Evolutionary conservation across 1,284 basidiomycete genomes (phyloP).

Genomic region (Ustilago vetiveriae): DNA sequence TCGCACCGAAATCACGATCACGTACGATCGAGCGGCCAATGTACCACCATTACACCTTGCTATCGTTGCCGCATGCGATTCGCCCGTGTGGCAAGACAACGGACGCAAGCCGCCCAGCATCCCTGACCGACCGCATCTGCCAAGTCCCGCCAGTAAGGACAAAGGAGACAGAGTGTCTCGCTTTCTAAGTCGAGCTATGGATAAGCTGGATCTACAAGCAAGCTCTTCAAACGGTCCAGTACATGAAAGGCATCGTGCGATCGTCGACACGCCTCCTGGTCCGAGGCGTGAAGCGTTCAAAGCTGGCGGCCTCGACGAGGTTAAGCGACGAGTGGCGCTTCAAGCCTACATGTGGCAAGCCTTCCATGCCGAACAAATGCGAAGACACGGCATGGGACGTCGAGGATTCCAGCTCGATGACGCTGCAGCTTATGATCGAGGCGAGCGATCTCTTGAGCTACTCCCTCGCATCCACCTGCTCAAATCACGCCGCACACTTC

Average conservation of each 20-base stretch:
- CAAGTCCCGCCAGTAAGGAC: background rate
- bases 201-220: constrained; percentile 13
- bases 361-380: constrained; percentile 56
- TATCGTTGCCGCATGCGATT: constrained; percentile 36
- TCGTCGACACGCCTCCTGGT: constrained; percentile 35
- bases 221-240: background rate
- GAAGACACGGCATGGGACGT: constrained; percentile 44
- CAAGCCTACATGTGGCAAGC: constrained; percentile 57
- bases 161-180: constrained; percentile 17
- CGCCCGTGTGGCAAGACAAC: constrained; percentile 29
- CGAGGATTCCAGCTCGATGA: constrained; percentile 51
- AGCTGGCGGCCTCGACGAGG: constrained; percentile 27
- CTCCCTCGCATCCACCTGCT: constrained; percentile 44
- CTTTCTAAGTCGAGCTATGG: constrained; percentile 24
- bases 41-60: constrained; percentile 38
- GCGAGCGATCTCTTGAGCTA: constrained; percentile 12
- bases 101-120: constrained; percentile 11
- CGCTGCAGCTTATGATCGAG: background rate
- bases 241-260: constrained; percentile 15
- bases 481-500: constrained; percentile 27
- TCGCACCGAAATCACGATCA: background rate
- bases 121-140: background rate
- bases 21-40: constrained; percentile 11
- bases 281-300: constrained; percentile 16
- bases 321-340: constrained; percentile 41